Conservation (phyloP, 805 yeast genomes). For the Nakazawaea molendinolei region DNA sequence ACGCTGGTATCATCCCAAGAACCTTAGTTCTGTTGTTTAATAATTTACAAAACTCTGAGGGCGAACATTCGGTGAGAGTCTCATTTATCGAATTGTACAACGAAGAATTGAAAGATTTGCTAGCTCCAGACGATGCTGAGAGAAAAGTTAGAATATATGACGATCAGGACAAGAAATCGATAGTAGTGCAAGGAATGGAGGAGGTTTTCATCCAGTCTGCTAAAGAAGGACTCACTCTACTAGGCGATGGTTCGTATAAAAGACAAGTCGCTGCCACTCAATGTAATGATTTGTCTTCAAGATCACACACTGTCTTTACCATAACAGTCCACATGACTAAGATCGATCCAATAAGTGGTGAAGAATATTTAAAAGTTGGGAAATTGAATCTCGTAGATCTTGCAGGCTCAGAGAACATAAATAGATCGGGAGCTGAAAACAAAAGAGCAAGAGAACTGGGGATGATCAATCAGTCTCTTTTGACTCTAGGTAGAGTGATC, state of each 20-base stretch:
- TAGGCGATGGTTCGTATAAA: conserved; percentile 51
- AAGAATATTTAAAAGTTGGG: conserved; percentile 46
- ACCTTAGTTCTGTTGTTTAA: conserved; percentile 50
- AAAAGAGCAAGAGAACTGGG: conserved; percentile 89
- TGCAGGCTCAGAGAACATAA: conserved; percentile 88
- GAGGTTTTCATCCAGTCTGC: conserved; percentile 44
- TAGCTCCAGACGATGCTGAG: conserved; percentile 34
- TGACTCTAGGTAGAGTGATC: conserved; percentile 82
- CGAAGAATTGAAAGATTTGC: conserved; percentile 74
- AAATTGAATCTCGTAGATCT: conserved; percentile 80
- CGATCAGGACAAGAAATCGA: conserved; percentile 35
- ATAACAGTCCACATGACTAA: conserved; percentile 52
- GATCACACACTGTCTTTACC: conserved; percentile 78
- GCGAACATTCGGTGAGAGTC: conserved; percentile 65
- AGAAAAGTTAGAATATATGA: conserved; percentile 53
- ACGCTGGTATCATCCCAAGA: conserved; percentile 64
- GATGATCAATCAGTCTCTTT: conserved; percentile 74
- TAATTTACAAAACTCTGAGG: conserved; percentile 27
- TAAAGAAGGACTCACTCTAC: conserved; percentile 41
- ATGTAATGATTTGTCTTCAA: conserved; percentile 68
- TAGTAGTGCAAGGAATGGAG: conserved; percentile 51
- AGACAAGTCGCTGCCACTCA: conserved; percentile 76
- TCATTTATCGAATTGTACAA: conserved; percentile 84
- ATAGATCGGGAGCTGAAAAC: conserved; percentile 76
- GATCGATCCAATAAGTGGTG: conserved; percentile 38